Evolutionary conservation across 805 yeast genomes (phyloP).

Genomic region (Wickerhamiella musiphila): DNA sequence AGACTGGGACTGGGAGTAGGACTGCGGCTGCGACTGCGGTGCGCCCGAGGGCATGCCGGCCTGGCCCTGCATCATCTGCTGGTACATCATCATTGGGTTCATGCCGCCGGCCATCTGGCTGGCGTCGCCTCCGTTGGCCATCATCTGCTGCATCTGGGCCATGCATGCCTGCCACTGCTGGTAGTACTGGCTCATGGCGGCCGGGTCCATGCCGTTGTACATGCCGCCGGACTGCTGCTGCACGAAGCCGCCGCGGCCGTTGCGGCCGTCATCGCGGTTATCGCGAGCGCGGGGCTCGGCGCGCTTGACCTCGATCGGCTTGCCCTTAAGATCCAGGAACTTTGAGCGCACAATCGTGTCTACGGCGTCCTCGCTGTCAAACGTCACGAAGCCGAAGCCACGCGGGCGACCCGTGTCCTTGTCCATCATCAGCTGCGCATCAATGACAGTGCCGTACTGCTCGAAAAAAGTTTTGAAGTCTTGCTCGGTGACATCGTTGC

Average conservation of each 20-base stretch:
- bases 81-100: constrained; percentile 12
- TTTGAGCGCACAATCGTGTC: constrained; percentile 72
- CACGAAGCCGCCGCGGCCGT: constrained; percentile 9
- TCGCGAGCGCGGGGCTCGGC: constrained; percentile 26
- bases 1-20: background rate
- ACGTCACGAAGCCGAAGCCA: constrained; percentile 94
- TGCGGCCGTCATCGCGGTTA: constrained; percentile 7
- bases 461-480: constrained; percentile 78
- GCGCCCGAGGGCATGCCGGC: constrained; percentile 6
- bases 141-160: constrained; percentile 23
- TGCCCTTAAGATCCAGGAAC: constrained; percentile 71
- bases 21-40: constrained; percentile 1
- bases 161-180: constrained; percentile 26
- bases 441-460: constrained; percentile 79
- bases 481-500: constrained; percentile 79
- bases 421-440: constrained; percentile 93
- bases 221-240: constrained; percentile 5
- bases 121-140: constrained; percentile 14
- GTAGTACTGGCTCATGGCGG: constrained; percentile 27
- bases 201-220: constrained; percentile 24
- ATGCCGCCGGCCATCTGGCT: too few species aligned
- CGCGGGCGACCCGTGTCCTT: constrained; percentile 93
- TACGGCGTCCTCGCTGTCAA: constrained; percentile 86
- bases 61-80: constrained; percentile 10
- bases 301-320: constrained; percentile 30